These are phyloP conservation scores for Trichoderma endophyticum DNA, from an alignment of 2,329 filamentous ascomycete genomes.

Conservation along the genomic window DNA sequence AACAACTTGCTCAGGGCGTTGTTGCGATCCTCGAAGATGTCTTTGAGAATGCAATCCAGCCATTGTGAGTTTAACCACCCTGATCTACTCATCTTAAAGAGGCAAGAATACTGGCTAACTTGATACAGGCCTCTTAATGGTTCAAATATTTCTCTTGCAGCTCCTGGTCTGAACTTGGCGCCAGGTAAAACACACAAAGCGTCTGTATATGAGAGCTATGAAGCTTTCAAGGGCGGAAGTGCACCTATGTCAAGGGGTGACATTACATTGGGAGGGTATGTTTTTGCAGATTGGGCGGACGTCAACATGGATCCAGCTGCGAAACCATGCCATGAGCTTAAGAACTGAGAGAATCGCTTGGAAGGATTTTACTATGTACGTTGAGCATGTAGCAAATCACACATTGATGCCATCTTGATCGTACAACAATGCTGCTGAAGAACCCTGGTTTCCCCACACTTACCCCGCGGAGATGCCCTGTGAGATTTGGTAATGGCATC, in stretches of 20 bases:
- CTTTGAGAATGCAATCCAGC: too few species aligned
- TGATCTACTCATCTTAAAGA: too few species aligned
- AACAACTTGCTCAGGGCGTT: too few species aligned
- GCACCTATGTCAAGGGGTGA: background rate
- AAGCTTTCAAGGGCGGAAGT: background rate
- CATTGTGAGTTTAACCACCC: too few species aligned
- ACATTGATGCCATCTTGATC: background rate
- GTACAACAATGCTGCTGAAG: background rate
- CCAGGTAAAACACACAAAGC: too few species aligned
- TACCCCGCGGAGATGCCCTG: background rate
- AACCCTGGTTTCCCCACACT: background rate
- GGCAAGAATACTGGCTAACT: too few species aligned
- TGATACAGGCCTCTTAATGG: too few species aligned
- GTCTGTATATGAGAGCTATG: background rate
- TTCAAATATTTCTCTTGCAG: too few species aligned
- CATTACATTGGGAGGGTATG: background rate
- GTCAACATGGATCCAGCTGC: background rate
- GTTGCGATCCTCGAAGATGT: too few species aligned
- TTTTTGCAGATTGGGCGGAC: background rate
- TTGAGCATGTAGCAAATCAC: background rate
- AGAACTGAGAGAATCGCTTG: slow-evolving; percentile 36
- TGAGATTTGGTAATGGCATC: background rate
- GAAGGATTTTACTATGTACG: background rate
- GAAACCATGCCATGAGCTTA: background rate
- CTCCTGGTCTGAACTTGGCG: too few species aligned